Percentiles rank a stretch among this genome's conserved stretches.
These are phyloP conservation scores for Fomitopsis betulina DNA, from an alignment of 1,284 basidiomycete genomes.

Conservation along the genomic window DNA sequence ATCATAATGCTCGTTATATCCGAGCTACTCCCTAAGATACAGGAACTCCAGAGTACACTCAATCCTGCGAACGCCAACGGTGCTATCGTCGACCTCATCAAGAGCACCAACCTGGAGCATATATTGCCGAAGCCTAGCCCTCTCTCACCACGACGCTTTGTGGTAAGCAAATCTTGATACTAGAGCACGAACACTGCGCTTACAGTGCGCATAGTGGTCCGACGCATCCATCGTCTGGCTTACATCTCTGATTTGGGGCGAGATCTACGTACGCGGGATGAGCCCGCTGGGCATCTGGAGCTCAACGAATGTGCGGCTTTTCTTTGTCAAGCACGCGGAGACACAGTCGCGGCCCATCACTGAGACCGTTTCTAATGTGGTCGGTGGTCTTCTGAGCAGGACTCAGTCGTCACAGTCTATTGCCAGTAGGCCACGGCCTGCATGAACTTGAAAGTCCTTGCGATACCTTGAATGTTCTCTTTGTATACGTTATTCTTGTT, in stretches of 20 bases:
- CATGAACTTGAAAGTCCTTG: background rate
- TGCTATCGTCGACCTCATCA: constrained; percentile 67
- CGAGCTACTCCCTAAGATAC: constrained; percentile 84
- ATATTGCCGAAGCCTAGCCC: constrained; percentile 70
- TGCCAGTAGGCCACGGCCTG: constrained; percentile 17
- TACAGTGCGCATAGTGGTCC: constrained; percentile 63
- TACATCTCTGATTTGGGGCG: constrained; percentile 88
- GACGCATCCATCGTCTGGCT: constrained; percentile 87
- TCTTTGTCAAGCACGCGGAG: constrained; percentile 83
- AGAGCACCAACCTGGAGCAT: constrained; percentile 56
- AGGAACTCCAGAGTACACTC: constrained; percentile 66
- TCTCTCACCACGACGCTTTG: constrained; percentile 66
- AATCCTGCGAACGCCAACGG: constrained; percentile 61
- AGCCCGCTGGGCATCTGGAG: constrained; percentile 84
- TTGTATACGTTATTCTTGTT: background rate
- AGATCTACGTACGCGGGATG: constrained; percentile 87
- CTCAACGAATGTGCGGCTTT: constrained; percentile 79
- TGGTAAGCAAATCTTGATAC: constrained; percentile 42
- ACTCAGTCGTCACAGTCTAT: constrained; percentile 29
- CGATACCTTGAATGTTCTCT: background rate
- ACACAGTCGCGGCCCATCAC: constrained; percentile 65
- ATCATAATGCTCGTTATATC: constrained; percentile 79
- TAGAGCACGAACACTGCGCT: background rate
- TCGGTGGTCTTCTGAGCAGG: constrained; percentile 53
- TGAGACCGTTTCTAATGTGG: constrained; percentile 71